Percentiles rank a stretch among this genome's conserved stretches.
These are phyloP conservation scores for Rhododendron mucronatum DNA, from an alignment of 148 eudicot species.

Conservation along the genomic window DNA sequence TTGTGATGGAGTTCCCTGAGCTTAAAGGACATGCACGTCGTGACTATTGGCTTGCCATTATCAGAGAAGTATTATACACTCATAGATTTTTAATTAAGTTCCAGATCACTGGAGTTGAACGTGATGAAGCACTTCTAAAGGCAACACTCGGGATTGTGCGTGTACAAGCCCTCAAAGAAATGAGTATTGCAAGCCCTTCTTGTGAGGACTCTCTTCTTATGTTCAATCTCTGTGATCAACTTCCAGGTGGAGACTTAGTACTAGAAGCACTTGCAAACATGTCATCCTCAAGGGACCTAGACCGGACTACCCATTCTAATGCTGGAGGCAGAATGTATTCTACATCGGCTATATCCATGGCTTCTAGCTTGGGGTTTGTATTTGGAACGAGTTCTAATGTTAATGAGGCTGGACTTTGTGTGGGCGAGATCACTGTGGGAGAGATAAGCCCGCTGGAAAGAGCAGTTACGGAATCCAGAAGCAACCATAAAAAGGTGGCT, in stretches of 20 bases:
- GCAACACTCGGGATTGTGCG: slow-evolving; percentile 85
- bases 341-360: slow-evolving; percentile 59
- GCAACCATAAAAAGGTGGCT: slow-evolving; percentile 67
- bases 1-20: slow-evolving; percentile 92
- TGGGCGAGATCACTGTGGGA: slow-evolving; percentile 86
- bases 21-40: slow-evolving; percentile 95
- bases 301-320: slow-evolving; percentile 41
- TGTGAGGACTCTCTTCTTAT: slow-evolving; percentile 63
- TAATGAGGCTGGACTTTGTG: slow-evolving; percentile 38
- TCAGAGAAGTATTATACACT: slow-evolving; percentile 63
- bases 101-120: slow-evolving; percentile 55
- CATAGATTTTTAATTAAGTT: slow-evolving; percentile 72
- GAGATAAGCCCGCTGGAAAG: slow-evolving; percentile 74
- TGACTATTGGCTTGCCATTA: slow-evolving; percentile 87
- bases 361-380: slow-evolving; percentile 66
- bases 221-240: slow-evolving; percentile 88
- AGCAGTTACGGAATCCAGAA: slow-evolving; percentile 77
- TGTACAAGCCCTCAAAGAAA: slow-evolving; percentile 73
- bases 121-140: slow-evolving; percentile 72
- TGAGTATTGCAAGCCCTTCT: slow-evolving; percentile 40
- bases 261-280: slow-evolving; percentile 74
- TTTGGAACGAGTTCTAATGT: slow-evolving; percentile 44
- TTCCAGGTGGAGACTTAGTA: slow-evolving; percentile 86
- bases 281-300: slow-evolving; percentile 54
- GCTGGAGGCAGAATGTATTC: slow-evolving; percentile 51